Evolutionary conservation across 2,329 filamentous ascomycete species (phyloP).

Genomic region (Fusarium goolgardi): DNA sequence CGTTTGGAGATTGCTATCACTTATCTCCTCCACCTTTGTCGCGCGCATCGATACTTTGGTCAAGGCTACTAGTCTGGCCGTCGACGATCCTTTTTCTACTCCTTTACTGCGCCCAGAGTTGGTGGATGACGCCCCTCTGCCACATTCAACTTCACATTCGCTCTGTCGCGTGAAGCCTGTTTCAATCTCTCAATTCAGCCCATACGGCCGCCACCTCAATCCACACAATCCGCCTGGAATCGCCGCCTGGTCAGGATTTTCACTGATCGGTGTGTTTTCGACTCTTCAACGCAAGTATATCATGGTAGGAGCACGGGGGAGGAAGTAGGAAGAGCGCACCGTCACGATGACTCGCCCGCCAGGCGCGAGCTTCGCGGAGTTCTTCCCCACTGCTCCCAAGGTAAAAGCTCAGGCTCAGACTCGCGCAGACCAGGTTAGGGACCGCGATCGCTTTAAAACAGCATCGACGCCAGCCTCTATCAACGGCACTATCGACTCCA

Average conservation of each 20-base stretch:
- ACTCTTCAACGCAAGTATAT: conserved; percentile 57
- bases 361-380: conserved; percentile 83
- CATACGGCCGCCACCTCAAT: conserved; percentile 23
- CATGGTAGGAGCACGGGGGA: conserved; percentile 67
- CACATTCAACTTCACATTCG: conserved; percentile 42
- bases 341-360: conserved; percentile 82
- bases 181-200: conserved; percentile 42
- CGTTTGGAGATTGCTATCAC: conserved; percentile 36
- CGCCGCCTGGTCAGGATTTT: conserved; percentile 12
- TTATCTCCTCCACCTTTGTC: conserved; percentile 27
- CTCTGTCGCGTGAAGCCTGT: conserved; percentile 57
- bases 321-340: conserved; percentile 63
- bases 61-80: conserved; percentile 22
- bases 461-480: conserved; percentile 31
- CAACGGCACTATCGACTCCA: conserved; percentile 41
- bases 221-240: conserved; percentile 17
- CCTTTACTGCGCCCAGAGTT: conserved; percentile 39
- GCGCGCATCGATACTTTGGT: conserved; percentile 29
- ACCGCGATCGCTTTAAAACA: conserved; percentile 49
- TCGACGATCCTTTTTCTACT: conserved; percentile 37
- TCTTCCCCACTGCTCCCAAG: conserved; percentile 83
- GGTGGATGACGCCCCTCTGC: conserved; percentile 45
- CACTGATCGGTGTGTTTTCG: conserved; percentile 15
- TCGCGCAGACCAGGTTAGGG: conserved; percentile 50
- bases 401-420: conserved; percentile 60